Evolutionary conservation across 768 basidiomycete species (phyloP).

Genomic region (Artomyces pyxidatus): DNA sequence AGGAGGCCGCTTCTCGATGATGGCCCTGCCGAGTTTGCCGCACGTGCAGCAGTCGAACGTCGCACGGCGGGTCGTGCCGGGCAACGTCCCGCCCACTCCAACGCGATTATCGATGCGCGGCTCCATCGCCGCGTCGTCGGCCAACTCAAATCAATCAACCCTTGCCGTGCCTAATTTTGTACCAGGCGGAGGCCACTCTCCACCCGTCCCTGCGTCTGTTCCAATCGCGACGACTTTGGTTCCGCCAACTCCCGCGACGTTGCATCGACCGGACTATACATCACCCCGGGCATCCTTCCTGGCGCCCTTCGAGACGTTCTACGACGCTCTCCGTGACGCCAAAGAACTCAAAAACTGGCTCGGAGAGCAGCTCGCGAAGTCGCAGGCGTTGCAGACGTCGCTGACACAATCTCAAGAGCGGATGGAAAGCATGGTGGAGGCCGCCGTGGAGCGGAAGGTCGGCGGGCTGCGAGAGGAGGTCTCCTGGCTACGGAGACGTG

Average conservation of each 20-base stretch:
- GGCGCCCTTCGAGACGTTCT: conserved; percentile 77
- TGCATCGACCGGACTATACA: conserved; percentile 51
- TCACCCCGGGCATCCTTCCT: conserved; percentile 72
- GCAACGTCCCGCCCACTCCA: conserved; percentile 16
- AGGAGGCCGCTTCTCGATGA: conserved; percentile 26
- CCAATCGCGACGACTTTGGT: conserved; percentile 61
- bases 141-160: conserved; percentile 6
- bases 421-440: conserved; percentile 50
- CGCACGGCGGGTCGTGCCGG: conserved; percentile 10
- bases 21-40: conserved; percentile 14
- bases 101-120: conserved; percentile 16
- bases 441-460: conserved; percentile 53
- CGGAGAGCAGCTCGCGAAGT: conserved; percentile 60
- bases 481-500: conserved; percentile 44
- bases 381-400: conserved; percentile 44
- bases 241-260: conserved; percentile 60
- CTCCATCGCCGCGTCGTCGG: conserved; percentile 16
- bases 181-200: conserved; percentile 19
- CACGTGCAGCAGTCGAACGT: conserved; percentile 9
- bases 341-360: conserved; percentile 75
- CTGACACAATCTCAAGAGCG: conserved; percentile 64
- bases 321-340: conserved; percentile 76
- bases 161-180: conserved; percentile 2
- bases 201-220: conserved; percentile 51
- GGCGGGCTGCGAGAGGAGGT: conserved; percentile 57